Base-by-base conservation (phyloP, 1,284 basidiomycete genomes). In the Leccinum fuscescens region DNA sequence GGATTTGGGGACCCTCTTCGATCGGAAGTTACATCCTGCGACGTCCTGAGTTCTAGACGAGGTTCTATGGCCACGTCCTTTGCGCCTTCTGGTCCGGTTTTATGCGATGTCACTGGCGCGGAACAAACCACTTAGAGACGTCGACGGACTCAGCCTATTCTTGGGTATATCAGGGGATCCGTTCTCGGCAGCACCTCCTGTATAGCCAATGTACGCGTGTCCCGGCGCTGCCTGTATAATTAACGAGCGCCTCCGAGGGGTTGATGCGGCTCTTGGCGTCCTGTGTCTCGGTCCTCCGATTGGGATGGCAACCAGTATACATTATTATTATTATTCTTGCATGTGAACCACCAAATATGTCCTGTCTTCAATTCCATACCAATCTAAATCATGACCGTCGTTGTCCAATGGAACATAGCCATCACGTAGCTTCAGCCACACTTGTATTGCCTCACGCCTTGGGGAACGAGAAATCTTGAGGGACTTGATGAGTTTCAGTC, bases 291-390 rank as follows among this genome's bases (percentile, higher is more conserved):
- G 59, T 52, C 56, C 54, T 22, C 8, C 14, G 20, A 50, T 27
- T 50, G 29, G 54, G 57, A 60, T 42, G 31, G 37, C 39, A 15
- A n/a, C 37, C 24, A 56, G 20, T 59, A 55, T 8, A 53, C 17
- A 44, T 20, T 46, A 46, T 55, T 60, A 46, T 55, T 57, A 17
- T 60, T 39, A 60, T 63, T 64, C 44, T 62, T 50, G 63, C 63
- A 67, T 65, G 62, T 64, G 69, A 69, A 83, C 69, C 71, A 74
- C 62, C 9, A 90, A 72, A 61, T 78, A 75, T 61, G 83, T 80
- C 31, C 78, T 81, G n/a, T 83, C 79, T 62, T 90, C 86, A 42
- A 92, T 68, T 3, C 90, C 90, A 69, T 86, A 82, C 88, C 90
- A 91, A 57, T 79, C 82, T 54, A 92, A 70, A 61, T 86, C 81